phyloP scores from a whole-genome alignment of 495 filamentous ascomycete genomes.

The Pyrenula aspistea region DNA sequence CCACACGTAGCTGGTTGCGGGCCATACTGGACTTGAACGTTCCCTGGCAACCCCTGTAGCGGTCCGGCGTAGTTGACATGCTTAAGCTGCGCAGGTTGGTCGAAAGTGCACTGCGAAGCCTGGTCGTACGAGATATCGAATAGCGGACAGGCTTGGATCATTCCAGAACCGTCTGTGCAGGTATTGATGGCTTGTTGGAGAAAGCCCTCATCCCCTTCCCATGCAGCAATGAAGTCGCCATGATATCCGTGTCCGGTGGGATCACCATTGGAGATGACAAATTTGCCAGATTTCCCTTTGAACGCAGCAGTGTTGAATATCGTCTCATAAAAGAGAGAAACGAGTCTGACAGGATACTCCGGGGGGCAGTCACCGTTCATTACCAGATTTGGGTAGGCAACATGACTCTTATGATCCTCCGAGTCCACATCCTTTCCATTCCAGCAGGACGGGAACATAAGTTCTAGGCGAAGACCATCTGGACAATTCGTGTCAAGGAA shows the following conservation, averaged over 20 bases:
- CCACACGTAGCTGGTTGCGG: slow-evolving; percentile 37
- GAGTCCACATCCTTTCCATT: slow-evolving; percentile 57
- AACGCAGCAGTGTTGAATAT: slow-evolving; percentile 73
- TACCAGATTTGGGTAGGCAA: slow-evolving; percentile 67
- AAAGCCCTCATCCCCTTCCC: slow-evolving; percentile 41
- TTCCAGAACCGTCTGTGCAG: slow-evolving; percentile 40
- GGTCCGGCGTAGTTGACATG: slow-evolving; percentile 23
- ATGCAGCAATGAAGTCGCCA: slow-evolving; percentile 76
- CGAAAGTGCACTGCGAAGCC: slow-evolving; percentile 27
- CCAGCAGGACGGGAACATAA: slow-evolving; percentile 92
- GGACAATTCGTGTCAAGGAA: slow-evolving; percentile 65
- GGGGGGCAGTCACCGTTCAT: slow-evolving; percentile 67
- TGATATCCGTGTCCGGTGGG: slow-evolving; percentile 73
- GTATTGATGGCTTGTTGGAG: slow-evolving; percentile 29
- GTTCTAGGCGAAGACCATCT: slow-evolving; percentile 67
- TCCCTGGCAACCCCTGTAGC: slow-evolving; percentile 37
- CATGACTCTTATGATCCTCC: slow-evolving; percentile 53
- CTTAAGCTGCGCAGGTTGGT: slow-evolving; percentile 29
- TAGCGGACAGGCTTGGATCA: slow-evolving; percentile 42
- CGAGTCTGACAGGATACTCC: slow-evolving; percentile 55
- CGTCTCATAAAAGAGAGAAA: slow-evolving; percentile 75
- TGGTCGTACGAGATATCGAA: slow-evolving; percentile 43
- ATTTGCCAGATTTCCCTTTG: slow-evolving; percentile 51
- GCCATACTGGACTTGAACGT: slow-evolving; percentile 36
- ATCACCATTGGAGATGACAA: slow-evolving; percentile 77